Evolutionary conservation across 768 basidiomycete genomes (phyloP), one percentile per base, ranked within the genome.

Genomic region (Suillus clintonianus): DNA sequence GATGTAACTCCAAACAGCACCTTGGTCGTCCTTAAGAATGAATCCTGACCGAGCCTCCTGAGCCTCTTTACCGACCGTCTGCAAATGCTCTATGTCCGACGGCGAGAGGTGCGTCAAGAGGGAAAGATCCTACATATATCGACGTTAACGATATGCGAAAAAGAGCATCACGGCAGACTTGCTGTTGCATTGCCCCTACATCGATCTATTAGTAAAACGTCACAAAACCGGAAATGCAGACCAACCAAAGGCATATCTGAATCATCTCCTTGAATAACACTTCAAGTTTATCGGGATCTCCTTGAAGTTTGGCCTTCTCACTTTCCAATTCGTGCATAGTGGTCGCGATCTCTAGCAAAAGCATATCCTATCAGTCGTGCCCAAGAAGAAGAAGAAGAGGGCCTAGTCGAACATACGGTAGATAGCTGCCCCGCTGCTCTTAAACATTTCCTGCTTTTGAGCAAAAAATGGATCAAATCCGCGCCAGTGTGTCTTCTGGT

Each of bases 181-280:
- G 93, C 93, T 30, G 95, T 97, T 15, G 95, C 95, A 73, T 98
- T 98, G 51, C 96, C 96, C 95, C 94, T 96, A 39, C 0, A 65
- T 54, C 22, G 7, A n/a, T 32, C 30, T 39, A 37, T 24, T 58
- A 47, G 27, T n/a, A n/a, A n/a, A 27, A 17, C 60, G 30, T 47
- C 39, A 43, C 7, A 13, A 15, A 51, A 11, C 22, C 32, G 30
- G 51, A 53, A 42, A 43, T 63, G 55, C 32, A 58, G 36, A 66
- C 78, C 60, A 61, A 89, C 93, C 94, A 95, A 30, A 95, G 82
- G 75, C 91, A 92, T 86, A 95, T 94, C 71, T 95, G 92, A 9
- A 92, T 81, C 90, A 95, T 94, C 74, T 94, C 90, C 61, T 82
- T 84, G 76, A 94, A 94, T 15, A 95, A 72, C 0, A 89, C 79